Conservation (phyloP, 768 basidiomycete genomes). For the Psilocybe cubensis region DNA sequence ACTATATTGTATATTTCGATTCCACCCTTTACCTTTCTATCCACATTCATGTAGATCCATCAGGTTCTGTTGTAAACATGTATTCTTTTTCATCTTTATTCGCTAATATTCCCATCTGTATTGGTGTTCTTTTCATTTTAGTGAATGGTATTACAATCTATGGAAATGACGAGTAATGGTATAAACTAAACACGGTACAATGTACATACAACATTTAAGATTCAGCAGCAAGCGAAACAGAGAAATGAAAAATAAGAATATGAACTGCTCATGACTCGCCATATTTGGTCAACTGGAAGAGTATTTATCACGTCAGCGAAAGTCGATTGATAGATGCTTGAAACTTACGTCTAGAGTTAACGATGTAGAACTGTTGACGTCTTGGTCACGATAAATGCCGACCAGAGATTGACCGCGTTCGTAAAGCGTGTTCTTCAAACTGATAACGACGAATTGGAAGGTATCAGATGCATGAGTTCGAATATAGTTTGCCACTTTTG, state of each 20-base stretch:
- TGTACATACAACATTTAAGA: conserved; percentile 23
- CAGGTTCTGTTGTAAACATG: conserved; percentile 8
- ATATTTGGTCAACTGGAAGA: conserved; percentile 59
- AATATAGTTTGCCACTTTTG: conserved; percentile 94
- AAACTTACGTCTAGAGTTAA: conserved; percentile 85
- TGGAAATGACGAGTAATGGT: conserved; percentile 1
- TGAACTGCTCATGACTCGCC: conserved; percentile 43
- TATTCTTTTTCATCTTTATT: conserved; percentile 5
- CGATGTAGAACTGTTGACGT: conserved; percentile 89
- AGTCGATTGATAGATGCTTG: neutral
- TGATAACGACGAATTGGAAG: conserved; percentile 98
- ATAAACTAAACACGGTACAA: conserved; percentile 7
- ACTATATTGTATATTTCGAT: conserved; percentile 7
- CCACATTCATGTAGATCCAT: neutral
- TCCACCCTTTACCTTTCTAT: neutral
- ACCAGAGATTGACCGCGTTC: conserved; percentile 90
- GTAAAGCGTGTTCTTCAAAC: conserved; percentile 91
- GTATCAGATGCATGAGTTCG: conserved; percentile 77
- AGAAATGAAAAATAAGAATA: neutral
- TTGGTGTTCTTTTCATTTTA: neutral
- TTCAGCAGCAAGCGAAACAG: conserved; percentile 2
- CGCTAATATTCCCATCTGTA: neutral
- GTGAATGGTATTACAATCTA: neutral
- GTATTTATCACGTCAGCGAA: neutral
- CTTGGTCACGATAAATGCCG: conserved; percentile 94